Base-by-base conservation (phyloP, 208 protist species). In the Leishmania tarentolae region DNA sequence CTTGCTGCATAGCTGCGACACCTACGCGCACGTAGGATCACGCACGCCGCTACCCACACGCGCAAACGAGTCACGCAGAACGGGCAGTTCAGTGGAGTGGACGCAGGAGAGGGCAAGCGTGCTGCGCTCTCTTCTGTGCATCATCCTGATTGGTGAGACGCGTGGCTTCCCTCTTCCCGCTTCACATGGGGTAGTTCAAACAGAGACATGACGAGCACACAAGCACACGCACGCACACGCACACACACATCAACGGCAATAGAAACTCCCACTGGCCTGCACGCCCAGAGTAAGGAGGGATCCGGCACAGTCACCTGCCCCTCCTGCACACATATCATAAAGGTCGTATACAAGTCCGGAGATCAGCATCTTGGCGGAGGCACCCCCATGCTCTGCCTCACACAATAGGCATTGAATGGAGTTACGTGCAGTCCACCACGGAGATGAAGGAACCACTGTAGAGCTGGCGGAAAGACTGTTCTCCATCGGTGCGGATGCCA, bases 371-470 rank as follows among this genome's bases (percentile, higher is more conserved):
- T 46, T 13, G 24, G 65, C 21, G 37, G 65, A 4, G 65, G 5
- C 19, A 4, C 19, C 13, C 42, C 46, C 17, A 13, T 44, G 31
- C 37, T 2, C 37, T 70, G 65, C 37, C 5, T 2, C 6, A n/a
- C 37, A 17, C 6, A 15, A 71, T 42, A 19, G 7, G 6, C 1
- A 24, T 44, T 42, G 5, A 2, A 7, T 59, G 72, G 31, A 28
- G 72, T 88, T 77, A 94, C 68, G 91, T 93, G 77, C 94, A 97
- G 69, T 95, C 90, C 46, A 89, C 86, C 17, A 93, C 78, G 13
- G 81, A 78, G 59, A 94, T 81, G 40, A 93, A 97, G 50, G 61
- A 70, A 21, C 94, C 94, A 5, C 72, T 52, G 79, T 96, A 94
- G 40, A 97, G 86, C 81, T 93, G 88, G 8, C 78, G 75, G 68